Percentiles rank a stretch among this genome's conserved stretches.
phyloP scores from a whole-genome alignment of 257 asterid genomes.

The Nicotiana sylvestris region DNA sequence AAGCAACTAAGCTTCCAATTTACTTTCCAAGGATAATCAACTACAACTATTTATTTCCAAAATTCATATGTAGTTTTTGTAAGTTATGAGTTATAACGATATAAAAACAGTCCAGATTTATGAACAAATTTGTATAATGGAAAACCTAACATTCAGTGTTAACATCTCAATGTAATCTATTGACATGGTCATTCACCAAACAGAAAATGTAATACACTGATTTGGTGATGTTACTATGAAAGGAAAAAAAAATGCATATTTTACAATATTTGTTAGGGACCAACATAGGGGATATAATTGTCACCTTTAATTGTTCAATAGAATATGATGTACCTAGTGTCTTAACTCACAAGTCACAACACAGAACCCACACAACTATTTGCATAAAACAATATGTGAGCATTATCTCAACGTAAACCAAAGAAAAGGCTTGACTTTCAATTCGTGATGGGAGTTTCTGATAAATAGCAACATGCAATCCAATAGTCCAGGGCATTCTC shows the following conservation, averaged over 20 bases:
- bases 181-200: background rate
- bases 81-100: background rate
- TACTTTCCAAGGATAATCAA: background rate
- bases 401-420: background rate
- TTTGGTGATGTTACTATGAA: background rate
- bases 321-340: background rate
- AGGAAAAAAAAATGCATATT: background rate
- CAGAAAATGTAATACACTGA: background rate
- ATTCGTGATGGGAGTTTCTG: background rate
- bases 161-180: background rate
- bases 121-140: background rate
- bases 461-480: background rate
- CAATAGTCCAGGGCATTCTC: background rate
- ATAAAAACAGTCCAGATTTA: background rate
- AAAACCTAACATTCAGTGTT: background rate
- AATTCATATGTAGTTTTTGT: background rate
- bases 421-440: background rate
- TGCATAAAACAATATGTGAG: background rate
- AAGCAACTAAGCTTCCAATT: background rate
- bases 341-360: background rate
- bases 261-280: background rate
- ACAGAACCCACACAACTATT: background rate
- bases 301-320: background rate
- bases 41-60: background rate
- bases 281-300: background rate